A percentile compares a stretch with the other conserved stretches of the same genome.
These are phyloP conservation scores for Wickerhamomyces sp. DNA, from an alignment of 1,139 yeast genomes.

Conservation along the genomic window DNA sequence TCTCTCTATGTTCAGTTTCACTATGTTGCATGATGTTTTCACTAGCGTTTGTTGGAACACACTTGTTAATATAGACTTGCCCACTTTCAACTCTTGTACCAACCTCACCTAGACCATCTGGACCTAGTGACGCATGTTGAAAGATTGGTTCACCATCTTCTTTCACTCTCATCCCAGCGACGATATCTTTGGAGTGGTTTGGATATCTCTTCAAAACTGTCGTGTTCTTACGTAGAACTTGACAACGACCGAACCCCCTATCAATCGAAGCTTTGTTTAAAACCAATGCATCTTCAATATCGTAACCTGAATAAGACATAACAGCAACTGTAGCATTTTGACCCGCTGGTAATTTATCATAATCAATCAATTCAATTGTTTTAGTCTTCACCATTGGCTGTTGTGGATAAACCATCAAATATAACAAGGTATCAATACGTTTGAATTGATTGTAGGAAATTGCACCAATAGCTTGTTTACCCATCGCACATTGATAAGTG, in stretches of 20 bases:
- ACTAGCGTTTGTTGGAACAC: constrained; percentile 83
- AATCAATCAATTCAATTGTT: constrained; percentile 91
- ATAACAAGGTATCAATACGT: constrained; percentile 89
- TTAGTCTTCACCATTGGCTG: constrained; percentile 99
- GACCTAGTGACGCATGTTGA: constrained; percentile 83
- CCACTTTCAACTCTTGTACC: constrained; percentile 90
- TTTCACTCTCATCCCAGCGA: constrained; percentile 87
- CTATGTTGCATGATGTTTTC: constrained; percentile 58
- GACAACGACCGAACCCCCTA: constrained; percentile 98
- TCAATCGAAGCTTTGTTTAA: constrained; percentile 89
- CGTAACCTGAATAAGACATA: constrained; percentile 98
- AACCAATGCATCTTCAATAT: constrained; percentile 98
- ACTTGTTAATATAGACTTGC: constrained; percentile 88
- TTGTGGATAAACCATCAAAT: constrained; percentile 96
- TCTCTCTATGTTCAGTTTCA: constrained; percentile 63
- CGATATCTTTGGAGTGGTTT: constrained; percentile 86
- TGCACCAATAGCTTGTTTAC: constrained; percentile 99
- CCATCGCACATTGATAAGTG: constrained; percentile 99
- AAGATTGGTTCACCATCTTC: constrained; percentile 74
- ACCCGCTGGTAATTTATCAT: constrained; percentile 97
- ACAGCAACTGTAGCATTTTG: constrained; percentile 99
- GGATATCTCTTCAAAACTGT: constrained; percentile 87
- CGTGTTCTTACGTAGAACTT: constrained; percentile 90
- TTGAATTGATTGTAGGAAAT: constrained; percentile 95
- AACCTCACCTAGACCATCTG: constrained; percentile 96